Percentiles rank a stretch among this genome's conserved stretches.
phyloP scores from a whole-genome alignment of 2,329 filamentous ascomycete species.

The Cercospora zeina region DNA sequence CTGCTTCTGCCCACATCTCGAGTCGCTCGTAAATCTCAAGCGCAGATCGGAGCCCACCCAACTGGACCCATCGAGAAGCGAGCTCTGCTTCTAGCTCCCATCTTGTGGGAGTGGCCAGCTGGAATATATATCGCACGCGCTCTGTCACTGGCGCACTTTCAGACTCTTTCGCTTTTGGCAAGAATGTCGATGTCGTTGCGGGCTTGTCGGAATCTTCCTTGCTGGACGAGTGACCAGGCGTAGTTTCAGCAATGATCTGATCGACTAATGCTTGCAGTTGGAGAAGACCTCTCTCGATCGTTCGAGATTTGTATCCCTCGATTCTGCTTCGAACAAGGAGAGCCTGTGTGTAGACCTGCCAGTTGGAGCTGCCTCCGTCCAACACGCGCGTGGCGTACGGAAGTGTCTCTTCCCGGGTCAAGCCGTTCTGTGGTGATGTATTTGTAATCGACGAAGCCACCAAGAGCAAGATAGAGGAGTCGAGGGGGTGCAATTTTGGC shows the following conservation, averaged over 20 bases:
- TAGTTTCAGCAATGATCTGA: slow-evolving; percentile 86
- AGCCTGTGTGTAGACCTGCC: slow-evolving; percentile 96
- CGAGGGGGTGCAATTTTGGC: slow-evolving; percentile 75
- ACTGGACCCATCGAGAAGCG: slow-evolving; percentile 84
- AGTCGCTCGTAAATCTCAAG: slow-evolving; percentile 94
- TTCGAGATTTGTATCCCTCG: slow-evolving; percentile 82
- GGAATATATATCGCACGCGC: slow-evolving; percentile 79
- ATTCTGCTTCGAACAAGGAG: slow-evolving; percentile 86
- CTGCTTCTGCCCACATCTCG: slow-evolving; percentile 91
- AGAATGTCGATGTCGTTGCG: slow-evolving; percentile 66
- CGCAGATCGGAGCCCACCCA: slow-evolving; percentile 84
- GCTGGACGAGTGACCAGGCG: slow-evolving; percentile 20
- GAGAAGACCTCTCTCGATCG: slow-evolving; percentile 82
- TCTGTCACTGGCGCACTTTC: slow-evolving; percentile 78
- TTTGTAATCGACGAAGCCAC: slow-evolving; percentile 86
- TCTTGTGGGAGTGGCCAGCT: slow-evolving; percentile 76
- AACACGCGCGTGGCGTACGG: slow-evolving; percentile 89
- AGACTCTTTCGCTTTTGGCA: slow-evolving; percentile 70
- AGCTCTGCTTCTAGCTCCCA: slow-evolving; percentile 96
- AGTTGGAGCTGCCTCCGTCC: slow-evolving; percentile 86
- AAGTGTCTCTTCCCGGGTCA: slow-evolving; percentile 90
- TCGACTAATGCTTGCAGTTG: slow-evolving; percentile 95
- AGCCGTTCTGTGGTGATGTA: slow-evolving; percentile 75
- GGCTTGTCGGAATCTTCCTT: slow-evolving; percentile 42
- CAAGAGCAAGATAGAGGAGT: slow-evolving; percentile 82